Conservation (phyloP, 2,329 filamentous ascomycete genomes). For the Seiridium cupressi region DNA sequence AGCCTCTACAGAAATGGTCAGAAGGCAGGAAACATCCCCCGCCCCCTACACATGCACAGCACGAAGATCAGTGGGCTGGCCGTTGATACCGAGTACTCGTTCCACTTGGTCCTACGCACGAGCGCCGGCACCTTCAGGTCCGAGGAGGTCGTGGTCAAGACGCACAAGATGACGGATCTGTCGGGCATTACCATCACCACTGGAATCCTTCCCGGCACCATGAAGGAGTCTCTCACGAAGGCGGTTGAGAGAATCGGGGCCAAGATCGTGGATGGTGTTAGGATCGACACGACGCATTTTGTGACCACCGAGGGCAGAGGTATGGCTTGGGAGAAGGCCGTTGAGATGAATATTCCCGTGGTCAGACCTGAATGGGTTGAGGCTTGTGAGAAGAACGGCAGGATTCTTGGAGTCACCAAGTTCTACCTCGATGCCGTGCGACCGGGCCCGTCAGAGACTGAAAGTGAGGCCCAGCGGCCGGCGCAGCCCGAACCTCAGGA, state of each 20-base stretch:
- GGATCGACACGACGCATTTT: constrained; percentile 98
- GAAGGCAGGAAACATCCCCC: constrained; percentile 93
- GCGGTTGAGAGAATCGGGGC: constrained; percentile 88
- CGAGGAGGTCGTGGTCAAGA: constrained; percentile 81
- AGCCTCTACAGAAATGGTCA: constrained; percentile 93
- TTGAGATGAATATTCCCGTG: constrained; percentile 96
- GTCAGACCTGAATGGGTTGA: constrained; percentile 97
- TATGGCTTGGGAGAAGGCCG: constrained; percentile 89
- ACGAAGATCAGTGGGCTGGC: constrained; percentile 96
- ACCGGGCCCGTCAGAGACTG: constrained; percentile 38
- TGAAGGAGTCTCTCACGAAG: constrained; percentile 69
- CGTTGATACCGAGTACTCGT: constrained; percentile 94
- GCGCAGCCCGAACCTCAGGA: constrained; percentile 22
- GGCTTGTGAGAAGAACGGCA: constrained; percentile 89
- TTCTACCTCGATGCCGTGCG: constrained; percentile 87
- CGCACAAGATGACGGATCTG: constrained; percentile 98
- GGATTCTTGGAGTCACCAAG: constrained; percentile 89
- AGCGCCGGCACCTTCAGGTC: constrained; percentile 84
- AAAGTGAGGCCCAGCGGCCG: constrained; percentile 23
- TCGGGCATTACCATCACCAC: constrained; percentile 93
- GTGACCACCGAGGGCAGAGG: constrained; percentile 93
- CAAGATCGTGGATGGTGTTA: constrained; percentile 83
- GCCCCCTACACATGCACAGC: constrained; percentile 81
- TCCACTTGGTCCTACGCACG: constrained; percentile 86
- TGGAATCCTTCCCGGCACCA: constrained; percentile 73